A percentile compares a stretch with the other conserved stretches of the same genome.
These are phyloP conservation scores for Yamadazyma olivae DNA, from an alignment of 805 yeast genomes.

Conservation along the genomic window DNA sequence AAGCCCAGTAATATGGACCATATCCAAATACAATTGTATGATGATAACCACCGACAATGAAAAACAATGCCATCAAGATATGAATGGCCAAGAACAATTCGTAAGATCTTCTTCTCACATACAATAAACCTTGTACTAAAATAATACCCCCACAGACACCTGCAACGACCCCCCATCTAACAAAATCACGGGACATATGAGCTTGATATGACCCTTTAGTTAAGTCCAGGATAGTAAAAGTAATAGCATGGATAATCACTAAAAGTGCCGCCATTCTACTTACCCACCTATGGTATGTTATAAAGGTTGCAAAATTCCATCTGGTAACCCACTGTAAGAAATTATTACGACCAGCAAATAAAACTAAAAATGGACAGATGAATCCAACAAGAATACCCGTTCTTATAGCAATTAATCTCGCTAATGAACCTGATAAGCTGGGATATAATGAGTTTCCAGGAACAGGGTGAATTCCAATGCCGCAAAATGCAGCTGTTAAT, in stretches of 20 bases:
- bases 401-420: conserved; percentile 48
- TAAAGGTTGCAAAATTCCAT: conserved; percentile 46
- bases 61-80: conserved; percentile 33
- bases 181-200: conserved; percentile 16
- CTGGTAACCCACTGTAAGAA: conserved; percentile 61
- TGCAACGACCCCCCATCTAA: conserved; percentile 28
- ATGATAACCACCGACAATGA: conserved; percentile 53
- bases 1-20: conserved; percentile 25
- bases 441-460: conserved; percentile 8
- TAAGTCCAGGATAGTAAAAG: conserved; percentile 47
- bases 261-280: conserved; percentile 44
- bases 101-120: conserved; percentile 52
- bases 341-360: conserved; percentile 74
- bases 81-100: conserved; percentile 44
- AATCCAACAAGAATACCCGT: conserved; percentile 50
- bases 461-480: conserved; percentile 5
- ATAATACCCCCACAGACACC: conserved; percentile 36
- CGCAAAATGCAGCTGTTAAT: conserved; percentile 13
- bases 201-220: conserved; percentile 7
- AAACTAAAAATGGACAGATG: conserved; percentile 52
- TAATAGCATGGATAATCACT: conserved; percentile 45
- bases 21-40: conserved; percentile 41
- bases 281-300: conserved; percentile 57
- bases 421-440: conserved; percentile 15
- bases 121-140: conserved; percentile 46